A percentile compares a stretch with the other conserved stretches of the same genome.
These are phyloP conservation scores for Eucalyptus marginata DNA, from an alignment of 345 rosid genomes.

Conservation along the genomic window DNA sequence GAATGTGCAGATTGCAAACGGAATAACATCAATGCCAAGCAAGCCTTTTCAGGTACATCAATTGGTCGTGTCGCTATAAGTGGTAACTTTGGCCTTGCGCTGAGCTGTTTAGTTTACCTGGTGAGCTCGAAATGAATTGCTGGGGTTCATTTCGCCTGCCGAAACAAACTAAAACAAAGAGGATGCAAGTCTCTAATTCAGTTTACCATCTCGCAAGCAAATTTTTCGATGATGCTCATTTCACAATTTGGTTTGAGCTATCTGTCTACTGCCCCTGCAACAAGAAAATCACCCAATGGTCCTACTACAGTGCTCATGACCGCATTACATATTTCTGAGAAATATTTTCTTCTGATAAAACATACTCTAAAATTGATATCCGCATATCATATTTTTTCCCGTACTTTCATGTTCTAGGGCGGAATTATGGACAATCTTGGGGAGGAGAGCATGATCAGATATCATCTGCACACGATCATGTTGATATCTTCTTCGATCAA, in stretches of 20 bases:
- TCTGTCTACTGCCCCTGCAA: neutral
- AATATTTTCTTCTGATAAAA: neutral
- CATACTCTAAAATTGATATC: neutral
- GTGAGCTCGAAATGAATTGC: neutral
- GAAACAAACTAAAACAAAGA: neutral
- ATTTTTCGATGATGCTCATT: neutral
- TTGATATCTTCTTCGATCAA: neutral
- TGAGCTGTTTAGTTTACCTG: neutral
- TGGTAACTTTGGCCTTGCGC: neutral
- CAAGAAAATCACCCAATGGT: neutral
- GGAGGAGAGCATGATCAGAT: neutral
- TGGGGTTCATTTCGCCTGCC: neutral
- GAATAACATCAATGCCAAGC: constrained; percentile 15
- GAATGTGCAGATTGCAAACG: constrained; percentile 50
- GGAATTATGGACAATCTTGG: neutral
- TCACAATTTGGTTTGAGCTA: neutral
- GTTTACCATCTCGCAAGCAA: neutral
- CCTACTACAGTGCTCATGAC: neutral
- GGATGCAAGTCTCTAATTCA: neutral
- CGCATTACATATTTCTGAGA: neutral
- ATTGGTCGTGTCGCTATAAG: neutral
- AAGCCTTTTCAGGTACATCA: constrained; percentile 49
- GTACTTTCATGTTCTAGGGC: neutral
- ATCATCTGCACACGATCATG: neutral
- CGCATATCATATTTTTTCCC: neutral